A percentile compares a stretch with the other conserved stretches of the same genome.
phyloP scores from a whole-genome alignment of 2,329 filamentous ascomycete genomes.

The Acephala macrosclerotiorum region DNA sequence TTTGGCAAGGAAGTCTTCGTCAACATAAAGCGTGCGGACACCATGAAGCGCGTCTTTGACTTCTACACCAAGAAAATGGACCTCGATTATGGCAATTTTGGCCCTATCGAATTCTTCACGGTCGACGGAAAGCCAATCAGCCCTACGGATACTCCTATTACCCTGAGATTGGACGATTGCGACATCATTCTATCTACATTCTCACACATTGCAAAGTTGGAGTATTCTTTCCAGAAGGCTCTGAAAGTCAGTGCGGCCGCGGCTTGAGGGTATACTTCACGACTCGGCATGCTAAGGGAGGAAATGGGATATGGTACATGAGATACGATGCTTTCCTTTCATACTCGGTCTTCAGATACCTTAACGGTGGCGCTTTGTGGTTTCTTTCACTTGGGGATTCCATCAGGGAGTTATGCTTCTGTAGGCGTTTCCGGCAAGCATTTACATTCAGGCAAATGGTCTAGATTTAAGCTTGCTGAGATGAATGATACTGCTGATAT shows the following conservation, averaged over 20 bases:
- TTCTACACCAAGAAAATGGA: neutral
- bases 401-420: neutral
- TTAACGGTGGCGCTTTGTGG: neutral
- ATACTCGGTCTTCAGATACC: neutral
- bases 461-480: neutral
- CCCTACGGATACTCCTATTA: neutral
- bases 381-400: neutral
- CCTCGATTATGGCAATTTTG: neutral
- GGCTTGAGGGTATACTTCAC: neutral
- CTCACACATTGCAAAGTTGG: neutral
- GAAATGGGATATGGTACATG: neutral
- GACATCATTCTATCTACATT: neutral
- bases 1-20: neutral
- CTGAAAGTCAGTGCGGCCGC: neutral
- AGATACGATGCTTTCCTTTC: neutral
- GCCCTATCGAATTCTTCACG: neutral
- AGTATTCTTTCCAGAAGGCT: neutral
- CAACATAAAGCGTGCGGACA: neutral
- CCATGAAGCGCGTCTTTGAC: neutral
- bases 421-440: neutral
- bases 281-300: neutral
- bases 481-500: neutral
- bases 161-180: neutral
- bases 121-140: neutral
- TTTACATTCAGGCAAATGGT: neutral